Evolutionary conservation across 805 yeast genomes (phyloP).

Genomic region (Hanseniaspora pseudoguilliermondii): DNA sequence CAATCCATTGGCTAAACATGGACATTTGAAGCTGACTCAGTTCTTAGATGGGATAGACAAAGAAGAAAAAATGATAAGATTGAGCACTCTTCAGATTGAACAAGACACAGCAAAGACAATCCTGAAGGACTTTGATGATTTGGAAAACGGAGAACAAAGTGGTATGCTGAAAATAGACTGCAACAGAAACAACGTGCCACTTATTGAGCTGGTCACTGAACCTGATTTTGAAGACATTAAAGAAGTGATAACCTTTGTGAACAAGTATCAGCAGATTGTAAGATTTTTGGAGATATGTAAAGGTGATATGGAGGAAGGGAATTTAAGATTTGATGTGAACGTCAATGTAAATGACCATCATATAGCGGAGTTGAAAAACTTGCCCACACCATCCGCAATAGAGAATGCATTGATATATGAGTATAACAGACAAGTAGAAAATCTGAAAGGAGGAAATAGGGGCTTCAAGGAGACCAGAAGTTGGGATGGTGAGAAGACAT

Average conservation of each 20-base stretch:
- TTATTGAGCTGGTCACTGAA: slow-evolving; percentile 80
- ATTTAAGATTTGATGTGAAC: slow-evolving; percentile 89
- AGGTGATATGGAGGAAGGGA: slow-evolving; percentile 89
- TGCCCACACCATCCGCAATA: slow-evolving; percentile 74
- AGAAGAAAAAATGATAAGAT: slow-evolving; percentile 38
- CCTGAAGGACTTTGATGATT: slow-evolving; percentile 28
- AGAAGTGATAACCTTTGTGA: slow-evolving; percentile 66
- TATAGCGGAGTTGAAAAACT: slow-evolving; percentile 79
- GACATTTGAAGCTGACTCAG: slow-evolving; percentile 37
- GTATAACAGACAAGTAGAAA: slow-evolving; percentile 51
- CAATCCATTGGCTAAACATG: slow-evolving; percentile 63
- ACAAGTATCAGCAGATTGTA: slow-evolving; percentile 63
- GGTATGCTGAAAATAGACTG: slow-evolving; percentile 47
- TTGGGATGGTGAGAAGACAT: slow-evolving; percentile 72
- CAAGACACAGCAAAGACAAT: slow-evolving; percentile 86
- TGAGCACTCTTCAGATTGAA: slow-evolving; percentile 79
- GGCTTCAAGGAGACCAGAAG: slow-evolving; percentile 65
- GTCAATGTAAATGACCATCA: slow-evolving; percentile 62
- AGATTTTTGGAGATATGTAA: slow-evolving; percentile 60
- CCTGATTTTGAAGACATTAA: slow-evolving; percentile 65
- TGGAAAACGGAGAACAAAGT: slow-evolving; percentile 25
- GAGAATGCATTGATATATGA: slow-evolving; percentile 63
- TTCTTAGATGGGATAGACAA: slow-evolving; percentile 41
- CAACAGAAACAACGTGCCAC: slow-evolving; percentile 74
- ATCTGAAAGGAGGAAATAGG: slow-evolving; percentile 31